phyloP scores from a whole-genome alignment of 2,329 filamentous ascomycete genomes.

The Ascocoryne sarcoides region DNA sequence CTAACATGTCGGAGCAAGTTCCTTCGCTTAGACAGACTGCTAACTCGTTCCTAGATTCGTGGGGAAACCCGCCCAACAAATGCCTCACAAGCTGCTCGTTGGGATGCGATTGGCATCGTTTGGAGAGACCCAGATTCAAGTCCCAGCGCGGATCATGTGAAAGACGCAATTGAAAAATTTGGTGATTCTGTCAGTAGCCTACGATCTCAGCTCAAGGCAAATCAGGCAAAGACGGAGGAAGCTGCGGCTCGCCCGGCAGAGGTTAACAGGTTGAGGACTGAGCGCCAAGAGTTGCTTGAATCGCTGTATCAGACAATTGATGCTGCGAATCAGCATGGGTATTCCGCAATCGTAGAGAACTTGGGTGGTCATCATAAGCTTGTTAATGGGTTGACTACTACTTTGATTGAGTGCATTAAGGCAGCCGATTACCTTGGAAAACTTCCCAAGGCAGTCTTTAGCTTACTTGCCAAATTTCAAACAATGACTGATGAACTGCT shows the following conservation, averaged over 20 bases:
- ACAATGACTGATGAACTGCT: constrained; percentile 49
- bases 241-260: constrained; percentile 19
- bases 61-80: constrained; percentile 32
- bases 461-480: constrained; percentile 52
- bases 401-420: constrained; percentile 46
- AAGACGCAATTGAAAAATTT: constrained; percentile 26
- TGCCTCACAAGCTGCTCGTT: constrained; percentile 39
- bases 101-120: constrained; percentile 45
- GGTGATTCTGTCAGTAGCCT: constrained; percentile 23
- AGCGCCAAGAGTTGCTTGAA: constrained; percentile 38
- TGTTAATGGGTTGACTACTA: constrained; percentile 44
- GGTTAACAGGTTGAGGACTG: constrained; percentile 32
- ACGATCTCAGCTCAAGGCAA: constrained; percentile 25
- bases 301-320: constrained; percentile 44
- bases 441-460: constrained; percentile 46
- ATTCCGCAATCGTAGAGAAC: constrained; percentile 47
- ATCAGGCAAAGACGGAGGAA: constrained; percentile 22
- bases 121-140: constrained; percentile 33
- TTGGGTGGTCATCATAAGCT: constrained; percentile 49
- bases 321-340: constrained; percentile 44
- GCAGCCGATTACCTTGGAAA: constrained; percentile 43
- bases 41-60: constrained; percentile 21
- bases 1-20: neutral
- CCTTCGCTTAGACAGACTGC: constrained; percentile 1
- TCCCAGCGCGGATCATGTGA: constrained; percentile 22